Conservation (phyloP, 345 rosid species). For the Salix brachista region DNA sequence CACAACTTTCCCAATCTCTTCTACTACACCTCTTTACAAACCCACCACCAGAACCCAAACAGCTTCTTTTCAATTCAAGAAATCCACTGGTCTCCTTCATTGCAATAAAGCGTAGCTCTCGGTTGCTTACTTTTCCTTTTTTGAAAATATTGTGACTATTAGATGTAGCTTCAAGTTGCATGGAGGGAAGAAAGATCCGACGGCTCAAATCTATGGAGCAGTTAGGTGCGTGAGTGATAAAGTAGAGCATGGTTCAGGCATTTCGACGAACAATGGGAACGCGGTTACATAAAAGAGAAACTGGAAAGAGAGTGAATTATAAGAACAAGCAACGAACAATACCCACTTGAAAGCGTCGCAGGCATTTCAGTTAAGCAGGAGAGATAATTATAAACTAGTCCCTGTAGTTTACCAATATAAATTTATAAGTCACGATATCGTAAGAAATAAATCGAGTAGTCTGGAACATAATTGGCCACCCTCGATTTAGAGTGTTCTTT, state of each 20-base stretch:
- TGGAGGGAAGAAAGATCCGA: conserved; percentile 16
- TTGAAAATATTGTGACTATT: neutral
- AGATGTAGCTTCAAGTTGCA: conserved; percentile 7
- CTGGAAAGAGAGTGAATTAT: neutral
- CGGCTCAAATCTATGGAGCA: conserved; percentile 29
- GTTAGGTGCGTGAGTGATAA: conserved; percentile 28
- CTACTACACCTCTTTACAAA: conserved; percentile 42
- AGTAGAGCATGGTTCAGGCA: conserved; percentile 82
- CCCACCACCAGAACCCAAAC: conserved; percentile 31
- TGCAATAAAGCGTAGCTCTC: conserved; percentile 12
- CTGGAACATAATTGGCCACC: neutral
- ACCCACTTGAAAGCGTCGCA: conserved; percentile 28
- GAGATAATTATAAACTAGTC: neutral
- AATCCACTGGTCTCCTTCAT: conserved; percentile 24
- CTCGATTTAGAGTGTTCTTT: too few relatives aligned
- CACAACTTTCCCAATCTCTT: conserved; percentile 37
- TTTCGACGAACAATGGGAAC: conserved; percentile 59
- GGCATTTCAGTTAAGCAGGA: neutral
- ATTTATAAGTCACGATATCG: neutral
- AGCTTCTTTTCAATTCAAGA: conserved; percentile 31
- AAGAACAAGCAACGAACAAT: conserved; percentile 62
- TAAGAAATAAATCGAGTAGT: neutral
- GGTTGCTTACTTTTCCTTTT: neutral
- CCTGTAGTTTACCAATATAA: neutral
- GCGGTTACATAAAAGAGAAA: neutral